These are phyloP conservation scores for Colletotrichum plurivorum DNA, from an alignment of 2,329 filamentous ascomycete species.

Conservation along the genomic window DNA sequence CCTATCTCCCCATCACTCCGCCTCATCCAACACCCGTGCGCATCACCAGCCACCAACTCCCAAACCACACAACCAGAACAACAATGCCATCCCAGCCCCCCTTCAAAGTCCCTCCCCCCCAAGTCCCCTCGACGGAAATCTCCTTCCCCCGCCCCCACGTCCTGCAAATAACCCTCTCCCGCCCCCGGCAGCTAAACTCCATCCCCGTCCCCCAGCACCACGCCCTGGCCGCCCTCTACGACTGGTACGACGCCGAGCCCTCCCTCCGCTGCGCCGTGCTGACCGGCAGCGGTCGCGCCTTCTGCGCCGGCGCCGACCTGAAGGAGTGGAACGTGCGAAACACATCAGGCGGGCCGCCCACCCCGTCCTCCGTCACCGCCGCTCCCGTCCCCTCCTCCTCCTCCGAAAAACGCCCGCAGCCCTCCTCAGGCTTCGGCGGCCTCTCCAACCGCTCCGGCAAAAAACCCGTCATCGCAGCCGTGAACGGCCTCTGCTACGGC, in stretches of 20 bases:
- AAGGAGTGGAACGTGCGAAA: slow-evolving; percentile 72
- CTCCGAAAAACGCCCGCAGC: slow-evolving; percentile 29
- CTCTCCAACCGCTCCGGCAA: slow-evolving; percentile 76
- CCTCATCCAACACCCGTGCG: not conserved
- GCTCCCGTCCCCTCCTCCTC: slow-evolving; percentile 14
- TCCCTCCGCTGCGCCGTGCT: slow-evolving; percentile 73
- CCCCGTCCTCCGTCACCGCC: slow-evolving; percentile 7
- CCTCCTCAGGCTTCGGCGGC: slow-evolving; percentile 33
- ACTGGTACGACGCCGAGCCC: slow-evolving; percentile 75
- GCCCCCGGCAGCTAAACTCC: slow-evolving; percentile 71
- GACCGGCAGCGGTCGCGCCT: slow-evolving; percentile 74
- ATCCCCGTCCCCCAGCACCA: slow-evolving; percentile 64
- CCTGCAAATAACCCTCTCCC: slow-evolving; percentile 73
- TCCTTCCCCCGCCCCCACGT: slow-evolving; percentile 68
- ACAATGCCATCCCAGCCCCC: slow-evolving; percentile 14
- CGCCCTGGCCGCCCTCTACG: slow-evolving; percentile 59
- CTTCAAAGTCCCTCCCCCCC: slow-evolving; percentile 22
- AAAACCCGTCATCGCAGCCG: slow-evolving; percentile 83
- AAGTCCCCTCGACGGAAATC: slow-evolving; percentile 45
- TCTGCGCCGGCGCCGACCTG: slow-evolving; percentile 78
- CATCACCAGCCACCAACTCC: not conserved
- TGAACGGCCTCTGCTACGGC: slow-evolving; percentile 82
- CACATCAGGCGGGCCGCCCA: slow-evolving; percentile 39
- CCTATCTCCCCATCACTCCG: not conserved
- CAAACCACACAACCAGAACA: not conserved